Percentiles rank a stretch among this genome's conserved stretches.
Evolutionary conservation across 148 eudicot species (phyloP).

Genomic region (Talinum fruticosum): DNA sequence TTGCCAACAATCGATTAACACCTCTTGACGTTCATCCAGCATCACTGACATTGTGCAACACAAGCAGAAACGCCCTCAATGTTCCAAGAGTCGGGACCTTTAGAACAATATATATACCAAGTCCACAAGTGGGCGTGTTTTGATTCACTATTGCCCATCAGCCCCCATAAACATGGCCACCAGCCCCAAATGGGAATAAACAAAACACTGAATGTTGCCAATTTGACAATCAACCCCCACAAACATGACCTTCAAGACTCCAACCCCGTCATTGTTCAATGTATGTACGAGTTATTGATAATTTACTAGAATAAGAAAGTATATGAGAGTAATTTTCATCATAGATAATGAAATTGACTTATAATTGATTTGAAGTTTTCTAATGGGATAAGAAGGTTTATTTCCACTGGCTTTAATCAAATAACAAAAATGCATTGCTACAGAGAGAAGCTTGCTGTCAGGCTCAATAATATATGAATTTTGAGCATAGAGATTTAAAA

Average conservation of each 20-base stretch:
- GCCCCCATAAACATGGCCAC: neutral
- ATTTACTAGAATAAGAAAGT: neutral
- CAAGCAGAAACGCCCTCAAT: neutral
- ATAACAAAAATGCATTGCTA: neutral
- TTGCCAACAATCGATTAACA: neutral
- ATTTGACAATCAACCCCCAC: conserved; percentile 5
- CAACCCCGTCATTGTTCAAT: neutral
- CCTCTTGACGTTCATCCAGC: neutral
- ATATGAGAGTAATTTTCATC: neutral
- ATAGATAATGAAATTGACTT: neutral
- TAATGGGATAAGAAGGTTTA: neutral
- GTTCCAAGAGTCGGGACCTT: neutral
- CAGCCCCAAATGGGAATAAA: neutral
- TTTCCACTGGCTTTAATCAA: neutral
- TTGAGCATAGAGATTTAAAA: neutral
- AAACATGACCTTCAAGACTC: neutral
- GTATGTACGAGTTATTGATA: neutral
- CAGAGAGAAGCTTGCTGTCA: neutral
- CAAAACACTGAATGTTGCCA: neutral
- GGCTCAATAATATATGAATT: neutral
- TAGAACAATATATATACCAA: neutral
- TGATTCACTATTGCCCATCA: neutral
- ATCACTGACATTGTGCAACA: neutral
- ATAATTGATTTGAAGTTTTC: neutral
- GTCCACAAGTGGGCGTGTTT: conserved; percentile 8